Percentiles rank a stretch among this genome's conserved stretches.
These are phyloP conservation scores for Flaveria bidentis DNA, from an alignment of 129 eudicot genomes.

Conservation along the genomic window DNA sequence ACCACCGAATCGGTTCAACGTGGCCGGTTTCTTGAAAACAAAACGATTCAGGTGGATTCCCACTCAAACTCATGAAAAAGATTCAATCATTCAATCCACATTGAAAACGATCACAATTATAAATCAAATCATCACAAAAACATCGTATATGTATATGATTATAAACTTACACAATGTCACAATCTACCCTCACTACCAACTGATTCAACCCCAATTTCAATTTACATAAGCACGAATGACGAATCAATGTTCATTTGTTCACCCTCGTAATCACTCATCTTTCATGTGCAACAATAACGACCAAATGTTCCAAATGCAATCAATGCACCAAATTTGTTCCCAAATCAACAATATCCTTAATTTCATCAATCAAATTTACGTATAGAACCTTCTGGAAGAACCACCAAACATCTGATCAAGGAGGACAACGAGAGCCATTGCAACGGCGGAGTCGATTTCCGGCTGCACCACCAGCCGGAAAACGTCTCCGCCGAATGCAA, in stretches of 20 bases:
- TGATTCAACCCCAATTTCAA: background rate
- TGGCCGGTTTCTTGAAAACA: too few relatives aligned
- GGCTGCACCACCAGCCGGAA: constrained; percentile 57
- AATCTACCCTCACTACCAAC: background rate
- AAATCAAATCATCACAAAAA: background rate
- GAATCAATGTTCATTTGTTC: too few relatives aligned
- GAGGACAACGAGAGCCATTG: constrained; percentile 69
- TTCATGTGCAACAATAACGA: background rate
- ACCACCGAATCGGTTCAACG: too few relatives aligned
- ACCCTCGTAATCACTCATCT: too few relatives aligned
- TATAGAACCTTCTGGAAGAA: constrained; percentile 30
- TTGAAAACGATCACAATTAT: too few relatives aligned
- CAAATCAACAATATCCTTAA: background rate
- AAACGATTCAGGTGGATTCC: too few relatives aligned
- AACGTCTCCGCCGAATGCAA: constrained; percentile 57
- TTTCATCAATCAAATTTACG: background rate
- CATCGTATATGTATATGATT: too few relatives aligned
- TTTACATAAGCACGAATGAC: too few relatives aligned
- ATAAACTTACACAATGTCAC: background rate
- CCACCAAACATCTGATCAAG: constrained; percentile 69
- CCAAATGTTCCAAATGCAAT: background rate
- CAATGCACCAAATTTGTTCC: constrained; percentile 15
- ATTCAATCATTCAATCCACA: too few relatives aligned
- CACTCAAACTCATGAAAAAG: too few relatives aligned
- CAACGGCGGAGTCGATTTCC: constrained; percentile 41